phyloP scores from a whole-genome alignment of 2,329 filamentous ascomycete species.

The Ramularia collo-cygni region DNA sequence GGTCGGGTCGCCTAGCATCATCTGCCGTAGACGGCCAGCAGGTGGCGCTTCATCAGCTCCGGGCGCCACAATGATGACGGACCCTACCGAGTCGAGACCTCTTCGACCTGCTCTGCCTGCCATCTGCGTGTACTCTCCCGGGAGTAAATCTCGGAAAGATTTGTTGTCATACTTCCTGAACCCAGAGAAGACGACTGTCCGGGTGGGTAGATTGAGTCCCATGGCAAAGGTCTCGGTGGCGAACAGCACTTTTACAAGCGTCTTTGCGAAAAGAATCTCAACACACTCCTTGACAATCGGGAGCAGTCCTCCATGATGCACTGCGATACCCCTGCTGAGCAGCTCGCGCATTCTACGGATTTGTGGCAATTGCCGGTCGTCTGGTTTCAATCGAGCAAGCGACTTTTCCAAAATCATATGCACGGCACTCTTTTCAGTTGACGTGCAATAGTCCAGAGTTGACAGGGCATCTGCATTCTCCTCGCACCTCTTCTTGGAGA shows the following conservation, averaged over 20 bases:
- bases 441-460: conserved; percentile 91
- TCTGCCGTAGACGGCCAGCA: conserved; percentile 72
- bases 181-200: conserved; percentile 95
- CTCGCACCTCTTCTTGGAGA: conserved; percentile 95
- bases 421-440: conserved; percentile 88
- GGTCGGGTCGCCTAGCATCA: conserved; percentile 93
- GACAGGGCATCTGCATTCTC: conserved; percentile 93
- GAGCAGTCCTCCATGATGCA: conserved; percentile 88
- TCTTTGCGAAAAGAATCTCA: conserved; percentile 91
- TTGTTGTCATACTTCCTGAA: conserved; percentile 95
- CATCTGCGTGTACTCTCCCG: conserved; percentile 98
- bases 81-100: conserved; percentile 86
- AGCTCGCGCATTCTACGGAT: conserved; percentile 83
- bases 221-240: conserved; percentile 98
- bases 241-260: conserved; percentile 92
- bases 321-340: conserved; percentile 80
- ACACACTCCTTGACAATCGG: conserved; percentile 98
- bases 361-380: conserved; percentile 85
- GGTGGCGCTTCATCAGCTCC: conserved; percentile 83
- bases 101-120: conserved; percentile 87
- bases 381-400: conserved; percentile 79
- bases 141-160: conserved; percentile 80
- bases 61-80: conserved; percentile 81
- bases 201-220: conserved; percentile 90
- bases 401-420: conserved; percentile 98